Evolutionary conservation across 1,284 basidiomycete genomes (phyloP), one percentile per base, ranked within the genome.

Genomic region (Clitocybe nebularis): DNA sequence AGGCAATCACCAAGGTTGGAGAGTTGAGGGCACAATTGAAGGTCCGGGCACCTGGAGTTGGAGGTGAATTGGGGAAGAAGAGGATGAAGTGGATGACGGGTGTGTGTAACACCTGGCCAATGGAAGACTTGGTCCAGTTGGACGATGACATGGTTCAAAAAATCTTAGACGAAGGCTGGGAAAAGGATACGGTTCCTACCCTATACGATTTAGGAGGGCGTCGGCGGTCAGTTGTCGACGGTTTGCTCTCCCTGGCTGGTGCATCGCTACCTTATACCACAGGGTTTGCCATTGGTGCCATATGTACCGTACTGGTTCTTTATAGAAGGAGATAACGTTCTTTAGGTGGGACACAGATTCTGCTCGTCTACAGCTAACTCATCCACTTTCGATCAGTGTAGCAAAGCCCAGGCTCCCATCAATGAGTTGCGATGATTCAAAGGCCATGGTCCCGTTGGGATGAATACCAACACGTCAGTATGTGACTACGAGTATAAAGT

Each of bases 61-160:
- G 89, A n/a, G 82, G 85, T 6, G 69, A 74, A 32, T 54, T 85
- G 37, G 81, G 89, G 35, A 79, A 77, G 57, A 72, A 72, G 57
- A 73, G 95, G 58, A 99, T 99, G 95, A 75, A 77, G 51, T 98
- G 93, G 94, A 97, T 98, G 90, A 82, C 89, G 20, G 77, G 80
- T 42, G 72, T 97, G 3, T 97, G 93, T 65, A 90, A 92, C 48
- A 65, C 71, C 25, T 98, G 93, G 89, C 67, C 77, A 20, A 71
- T 93, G 64, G 84, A 85, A 43, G 84, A 93, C 45, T 75, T 93
- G 35, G 78, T 79, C 7, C 54, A 62, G 42, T 68, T 93, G 55
- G 78, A 87, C 56, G 78, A 85, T 22, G 64, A 60, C 14, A 71
- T 67, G 62, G 83, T 85, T 65, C 67, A 68, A 48, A 75, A 55